Conservation (phyloP, 202 grass and related monocot genomes). For the Brachypodium distachyon region DNA sequence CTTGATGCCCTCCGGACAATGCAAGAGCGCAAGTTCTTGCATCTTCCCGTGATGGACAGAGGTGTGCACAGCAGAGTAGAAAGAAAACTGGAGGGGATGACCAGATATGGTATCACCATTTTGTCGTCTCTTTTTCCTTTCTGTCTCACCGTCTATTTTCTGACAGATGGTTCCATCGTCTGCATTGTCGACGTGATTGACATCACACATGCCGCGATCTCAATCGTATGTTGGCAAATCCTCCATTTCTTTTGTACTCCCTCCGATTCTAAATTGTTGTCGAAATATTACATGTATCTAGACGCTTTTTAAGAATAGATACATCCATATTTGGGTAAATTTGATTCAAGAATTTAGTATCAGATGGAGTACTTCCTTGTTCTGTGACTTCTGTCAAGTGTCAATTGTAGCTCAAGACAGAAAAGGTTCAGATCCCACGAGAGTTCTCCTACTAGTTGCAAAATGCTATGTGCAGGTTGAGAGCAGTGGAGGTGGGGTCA, state of each 20-base stretch:
- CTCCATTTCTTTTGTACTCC: no score
- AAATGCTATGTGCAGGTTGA: conserved; percentile 36
- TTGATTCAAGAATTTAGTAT: no score
- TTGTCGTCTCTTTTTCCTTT: background rate
- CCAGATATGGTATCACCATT: background rate
- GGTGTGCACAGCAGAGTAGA: background rate
- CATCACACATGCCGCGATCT: conserved; percentile 54
- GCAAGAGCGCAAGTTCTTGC: conserved; percentile 78
- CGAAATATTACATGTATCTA: no score
- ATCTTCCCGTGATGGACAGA: conserved; percentile 64
- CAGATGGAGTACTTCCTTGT: no score
- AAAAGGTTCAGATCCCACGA: background rate
- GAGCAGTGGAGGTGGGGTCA: conserved; percentile 1
- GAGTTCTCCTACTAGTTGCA: background rate
- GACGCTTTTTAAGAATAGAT: no score
- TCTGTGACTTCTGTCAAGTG: no score
- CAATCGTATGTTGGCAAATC: conserved; percentile 32
- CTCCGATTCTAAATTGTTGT: no score
- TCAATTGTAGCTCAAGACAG: background rate
- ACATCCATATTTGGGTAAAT: no score
- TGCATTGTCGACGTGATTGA: conserved; percentile 64
- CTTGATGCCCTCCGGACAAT: conserved; percentile 69
- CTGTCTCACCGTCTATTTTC: background rate
- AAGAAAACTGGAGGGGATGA: no score
- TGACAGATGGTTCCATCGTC: conserved; percentile 52